Evolutionary conservation across 2,329 filamentous ascomycete species (phyloP).

Genomic region (Penicillium paneum): DNA sequence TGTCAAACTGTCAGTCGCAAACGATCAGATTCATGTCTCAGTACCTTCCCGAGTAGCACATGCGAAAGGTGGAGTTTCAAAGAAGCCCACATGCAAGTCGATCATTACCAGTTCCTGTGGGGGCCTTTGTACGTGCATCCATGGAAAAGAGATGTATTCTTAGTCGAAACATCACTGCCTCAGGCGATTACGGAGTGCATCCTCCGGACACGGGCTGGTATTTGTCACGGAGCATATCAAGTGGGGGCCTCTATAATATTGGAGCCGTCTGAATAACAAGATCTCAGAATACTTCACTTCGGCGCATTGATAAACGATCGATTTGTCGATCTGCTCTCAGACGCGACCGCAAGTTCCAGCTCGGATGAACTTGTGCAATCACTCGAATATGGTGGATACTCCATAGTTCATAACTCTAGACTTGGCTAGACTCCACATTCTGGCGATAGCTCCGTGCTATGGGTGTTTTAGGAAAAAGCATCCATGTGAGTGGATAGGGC

Average conservation of each 20-base stretch:
- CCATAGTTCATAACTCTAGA: constrained; percentile 9
- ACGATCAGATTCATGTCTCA: constrained; percentile 1
- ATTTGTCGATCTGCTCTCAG: constrained; percentile 10
- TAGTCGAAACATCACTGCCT: background rate
- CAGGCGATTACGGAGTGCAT: too few relatives aligned
- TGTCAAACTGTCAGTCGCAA: background rate
- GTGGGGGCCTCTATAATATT: background rate
- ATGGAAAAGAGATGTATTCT: background rate
- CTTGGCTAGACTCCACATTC: background rate
- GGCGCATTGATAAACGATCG: constrained; percentile 16
- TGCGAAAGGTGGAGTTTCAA: constrained; percentile 1
- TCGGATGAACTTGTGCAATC: background rate
- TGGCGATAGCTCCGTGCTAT: background rate
- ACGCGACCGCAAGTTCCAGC: background rate
- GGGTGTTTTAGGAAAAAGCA: constrained; percentile 1
- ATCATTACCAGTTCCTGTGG: constrained; percentile 16
- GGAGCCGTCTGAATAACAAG: background rate
- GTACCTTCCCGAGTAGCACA: background rate
- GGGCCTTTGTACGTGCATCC: background rate
- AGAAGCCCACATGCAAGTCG: background rate
- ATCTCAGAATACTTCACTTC: background rate
- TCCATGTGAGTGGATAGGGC: background rate
- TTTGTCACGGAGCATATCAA: background rate
- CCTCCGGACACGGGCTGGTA: background rate
- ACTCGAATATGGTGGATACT: constrained; percentile 5